A percentile compares a stretch with the other conserved stretches of the same genome.
Evolutionary conservation across 768 basidiomycete genomes (phyloP).

Genomic region (Daedalea quercina): DNA sequence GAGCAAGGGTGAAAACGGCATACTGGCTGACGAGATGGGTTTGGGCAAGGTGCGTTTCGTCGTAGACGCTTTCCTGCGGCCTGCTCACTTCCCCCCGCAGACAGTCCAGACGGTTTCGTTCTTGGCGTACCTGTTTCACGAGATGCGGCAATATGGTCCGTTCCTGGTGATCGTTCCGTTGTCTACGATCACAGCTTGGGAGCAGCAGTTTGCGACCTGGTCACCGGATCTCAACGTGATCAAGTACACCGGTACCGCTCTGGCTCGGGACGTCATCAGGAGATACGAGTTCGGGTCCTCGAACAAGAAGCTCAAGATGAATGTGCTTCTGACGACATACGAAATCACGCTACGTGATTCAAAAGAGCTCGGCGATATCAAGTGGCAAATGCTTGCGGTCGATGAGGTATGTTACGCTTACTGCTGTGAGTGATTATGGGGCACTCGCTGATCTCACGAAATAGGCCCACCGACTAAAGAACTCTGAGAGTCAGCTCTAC

Average conservation of each 20-base stretch:
- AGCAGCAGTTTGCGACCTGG: slow-evolving; percentile 90
- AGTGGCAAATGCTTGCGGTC: slow-evolving; percentile 95
- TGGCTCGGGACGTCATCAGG: slow-evolving; percentile 86
- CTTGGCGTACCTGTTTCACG: slow-evolving; percentile 91
- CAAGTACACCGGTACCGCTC: slow-evolving; percentile 88
- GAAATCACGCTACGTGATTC: slow-evolving; percentile 90
- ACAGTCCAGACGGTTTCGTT: slow-evolving; percentile 96
- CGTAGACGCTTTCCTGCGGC: neutral
- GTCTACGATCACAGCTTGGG: slow-evolving; percentile 98
- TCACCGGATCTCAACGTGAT: slow-evolving; percentile 96
- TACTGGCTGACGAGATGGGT: slow-evolving; percentile 99
- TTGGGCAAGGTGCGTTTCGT: slow-evolving; percentile 70
- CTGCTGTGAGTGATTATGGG: too few species aligned
- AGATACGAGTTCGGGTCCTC: slow-evolving; percentile 85
- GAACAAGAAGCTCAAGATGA: slow-evolving; percentile 92
- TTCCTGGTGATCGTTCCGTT: slow-evolving; percentile 97
- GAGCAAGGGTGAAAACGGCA: slow-evolving; percentile 93
- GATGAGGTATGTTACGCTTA: slow-evolving; percentile 70
- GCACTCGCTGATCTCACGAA: slow-evolving; percentile 7
- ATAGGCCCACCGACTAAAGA: slow-evolving; percentile 95
- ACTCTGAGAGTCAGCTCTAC: slow-evolving; percentile 95
- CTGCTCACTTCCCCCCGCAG: slow-evolving; percentile 30
- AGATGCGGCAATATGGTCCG: slow-evolving; percentile 89
- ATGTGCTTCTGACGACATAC: slow-evolving; percentile 95
- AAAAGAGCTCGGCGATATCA: slow-evolving; percentile 85